phyloP scores from a whole-genome alignment of 1,284 basidiomycete species.

The Hemileia vastatrix region DNA sequence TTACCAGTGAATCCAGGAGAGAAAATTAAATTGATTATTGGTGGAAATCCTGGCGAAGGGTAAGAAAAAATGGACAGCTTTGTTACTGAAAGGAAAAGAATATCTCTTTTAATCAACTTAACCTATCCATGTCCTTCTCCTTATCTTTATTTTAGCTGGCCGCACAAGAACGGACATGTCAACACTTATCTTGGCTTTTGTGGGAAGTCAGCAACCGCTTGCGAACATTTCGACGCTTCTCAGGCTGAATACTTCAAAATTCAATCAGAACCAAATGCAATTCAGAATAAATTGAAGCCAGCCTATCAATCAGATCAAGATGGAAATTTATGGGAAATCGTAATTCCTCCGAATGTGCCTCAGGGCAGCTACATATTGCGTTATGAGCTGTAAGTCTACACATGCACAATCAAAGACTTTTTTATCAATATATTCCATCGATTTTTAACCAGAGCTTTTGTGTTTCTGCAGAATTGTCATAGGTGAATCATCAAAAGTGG shows the following conservation, averaged over 20 bases:
- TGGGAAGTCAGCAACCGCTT: slow-evolving; percentile 7
- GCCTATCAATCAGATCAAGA: no score
- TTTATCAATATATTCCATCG: no score
- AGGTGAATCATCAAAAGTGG: slow-evolving; percentile 4
- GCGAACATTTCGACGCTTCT: slow-evolving; percentile 17
- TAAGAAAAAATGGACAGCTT: neutral
- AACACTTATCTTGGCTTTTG: slow-evolving; percentile 18
- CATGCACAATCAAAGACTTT: no score
- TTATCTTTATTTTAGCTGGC: neutral
- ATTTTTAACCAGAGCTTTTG: no score
- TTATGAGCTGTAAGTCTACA: slow-evolving; percentile 17
- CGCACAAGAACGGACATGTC: slow-evolving; percentile 16
- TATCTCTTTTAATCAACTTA: neutral
- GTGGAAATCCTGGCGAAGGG: slow-evolving; percentile 7
- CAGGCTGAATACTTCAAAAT: slow-evolving; percentile 20
- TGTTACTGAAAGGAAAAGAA: no score
- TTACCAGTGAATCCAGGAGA: slow-evolving; percentile 14
- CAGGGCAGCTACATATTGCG: slow-evolving; percentile 21
- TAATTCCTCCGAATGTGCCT: slow-evolving; percentile 5
- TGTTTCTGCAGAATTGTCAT: slow-evolving; percentile 5
- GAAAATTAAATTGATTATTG: slow-evolving; percentile 6
- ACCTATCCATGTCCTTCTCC: neutral
- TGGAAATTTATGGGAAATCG: slow-evolving; percentile 17
- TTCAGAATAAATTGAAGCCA: slow-evolving; percentile 9
- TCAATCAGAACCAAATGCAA: neutral